A percentile compares a stretch with the other conserved stretches of the same genome.
Conservation (phyloP, 1,139 yeast species). For the Lodderomyces orthopsilosis region DNA sequence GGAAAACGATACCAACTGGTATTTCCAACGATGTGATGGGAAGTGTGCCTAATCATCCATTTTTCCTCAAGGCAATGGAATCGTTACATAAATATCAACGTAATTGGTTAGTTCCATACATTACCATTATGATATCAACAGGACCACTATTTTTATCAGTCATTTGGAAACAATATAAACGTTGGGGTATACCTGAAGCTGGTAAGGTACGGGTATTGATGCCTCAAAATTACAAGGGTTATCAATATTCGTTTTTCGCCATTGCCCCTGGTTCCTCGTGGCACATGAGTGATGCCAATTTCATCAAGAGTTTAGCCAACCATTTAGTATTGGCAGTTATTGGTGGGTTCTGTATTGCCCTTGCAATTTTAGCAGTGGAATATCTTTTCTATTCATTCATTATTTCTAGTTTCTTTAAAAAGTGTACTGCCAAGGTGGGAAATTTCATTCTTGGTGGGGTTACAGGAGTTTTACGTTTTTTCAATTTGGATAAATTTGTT, state of each 20-base stretch:
- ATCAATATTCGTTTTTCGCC: slow-evolving; percentile 59
- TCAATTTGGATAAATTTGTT: slow-evolving; percentile 15
- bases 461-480: slow-evolving; percentile 10
- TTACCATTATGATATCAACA: slow-evolving; percentile 90
- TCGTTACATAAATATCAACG: slow-evolving; percentile 60
- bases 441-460: slow-evolving; percentile 2
- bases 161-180: slow-evolving; percentile 81
- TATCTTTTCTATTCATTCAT: slow-evolving; percentile 55
- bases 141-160: slow-evolving; percentile 88
- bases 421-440: slow-evolving; percentile 16
- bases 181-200: slow-evolving; percentile 69
- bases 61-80: slow-evolving; percentile 69
- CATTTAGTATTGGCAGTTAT: slow-evolving; percentile 70
- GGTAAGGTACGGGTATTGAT: slow-evolving; percentile 64
- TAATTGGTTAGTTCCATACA: slow-evolving; percentile 80
- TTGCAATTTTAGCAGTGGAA: slow-evolving; percentile 56
- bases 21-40: slow-evolving; percentile 95
- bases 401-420: slow-evolving; percentile 31
- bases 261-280: slow-evolving; percentile 82
- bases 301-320: slow-evolving; percentile 65
- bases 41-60: slow-evolving; percentile 81
- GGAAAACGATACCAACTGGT: slow-evolving; percentile 89
- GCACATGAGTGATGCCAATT: slow-evolving; percentile 83
- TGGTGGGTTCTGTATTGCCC: slow-evolving; percentile 62
- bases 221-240: slow-evolving; percentile 68